A percentile compares a stretch with the other conserved stretches of the same genome.
phyloP scores from a whole-genome alignment of 306 rosid species.

The Neltuma alba region DNA sequence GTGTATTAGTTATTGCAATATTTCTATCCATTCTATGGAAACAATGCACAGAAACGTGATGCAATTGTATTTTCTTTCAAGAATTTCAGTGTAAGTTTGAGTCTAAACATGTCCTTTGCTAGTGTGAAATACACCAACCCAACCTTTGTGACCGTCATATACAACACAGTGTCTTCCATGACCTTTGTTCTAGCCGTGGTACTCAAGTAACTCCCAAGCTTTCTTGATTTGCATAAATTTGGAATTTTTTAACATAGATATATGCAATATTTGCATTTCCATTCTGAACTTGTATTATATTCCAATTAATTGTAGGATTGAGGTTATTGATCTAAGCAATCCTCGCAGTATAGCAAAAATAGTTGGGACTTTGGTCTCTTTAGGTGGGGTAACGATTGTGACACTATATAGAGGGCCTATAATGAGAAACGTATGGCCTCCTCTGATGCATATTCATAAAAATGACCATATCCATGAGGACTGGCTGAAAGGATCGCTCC shows the following conservation, averaged over 20 bases:
- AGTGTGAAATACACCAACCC: constrained; percentile 56
- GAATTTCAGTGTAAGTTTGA: constrained; percentile 49
- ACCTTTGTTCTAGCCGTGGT: constrained; percentile 55
- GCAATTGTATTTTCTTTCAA: neutral
- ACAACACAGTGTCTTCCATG: constrained; percentile 56
- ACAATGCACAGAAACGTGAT: neutral
- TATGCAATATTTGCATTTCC: neutral
- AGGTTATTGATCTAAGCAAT: constrained; percentile 39
- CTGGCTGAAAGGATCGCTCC: constrained; percentile 68
- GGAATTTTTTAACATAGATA: neutral
- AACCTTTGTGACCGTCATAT: constrained; percentile 50
- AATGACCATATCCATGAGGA: constrained; percentile 38
- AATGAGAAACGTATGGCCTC: constrained; percentile 45
- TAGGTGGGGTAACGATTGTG: constrained; percentile 61
- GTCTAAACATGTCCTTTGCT: neutral
- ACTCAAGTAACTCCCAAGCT: neutral
- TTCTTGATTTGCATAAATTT: neutral
- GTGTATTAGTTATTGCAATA: neutral
- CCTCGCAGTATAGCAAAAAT: constrained; percentile 55
- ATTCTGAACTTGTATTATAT: neutral
- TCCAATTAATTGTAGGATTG: constrained; percentile 42
- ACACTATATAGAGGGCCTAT: constrained; percentile 54
- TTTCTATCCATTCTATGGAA: neutral
- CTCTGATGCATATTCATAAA: constrained; percentile 42
- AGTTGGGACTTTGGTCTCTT: constrained; percentile 51